Conservation (phyloP, 2,329 filamentous ascomycete species). For the Pezicula carpinea region DNA sequence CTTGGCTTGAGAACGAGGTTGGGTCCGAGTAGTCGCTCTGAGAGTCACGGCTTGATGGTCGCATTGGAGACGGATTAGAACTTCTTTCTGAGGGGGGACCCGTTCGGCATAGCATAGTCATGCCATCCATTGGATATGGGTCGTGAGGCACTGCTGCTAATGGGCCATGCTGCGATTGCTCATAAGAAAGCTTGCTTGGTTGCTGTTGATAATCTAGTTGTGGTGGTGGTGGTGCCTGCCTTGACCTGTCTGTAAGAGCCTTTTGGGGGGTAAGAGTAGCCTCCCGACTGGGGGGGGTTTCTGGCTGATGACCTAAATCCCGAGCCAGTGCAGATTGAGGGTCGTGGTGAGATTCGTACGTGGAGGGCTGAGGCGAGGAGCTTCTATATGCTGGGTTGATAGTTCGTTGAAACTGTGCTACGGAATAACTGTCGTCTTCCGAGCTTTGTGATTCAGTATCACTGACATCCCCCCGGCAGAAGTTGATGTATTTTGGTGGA, state of each 20-base stretch:
- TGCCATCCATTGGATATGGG: conserved; percentile 89
- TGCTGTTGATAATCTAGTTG: conserved; percentile 17
- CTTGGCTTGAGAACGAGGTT: conserved; percentile 83
- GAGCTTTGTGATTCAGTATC: conserved; percentile 79
- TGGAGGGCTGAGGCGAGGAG: conserved; percentile 94
- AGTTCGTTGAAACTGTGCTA: conserved; percentile 90
- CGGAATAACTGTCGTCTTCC: conserved; percentile 85
- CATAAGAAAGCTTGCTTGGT: conserved; percentile 17
- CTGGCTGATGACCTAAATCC: conserved; percentile 56
- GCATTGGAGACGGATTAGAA: conserved; percentile 59
- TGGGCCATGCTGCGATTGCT: conserved; percentile 50
- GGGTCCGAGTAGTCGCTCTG: conserved; percentile 88
- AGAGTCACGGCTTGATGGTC: conserved; percentile 81
- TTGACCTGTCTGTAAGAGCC: conserved; percentile 18
- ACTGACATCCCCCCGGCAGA: conserved; percentile 80
- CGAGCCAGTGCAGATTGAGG: conserved; percentile 69
- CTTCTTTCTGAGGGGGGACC: conserved; percentile 66
- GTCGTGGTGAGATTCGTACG: conserved; percentile 87
- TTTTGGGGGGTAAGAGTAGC: conserved; percentile 49
- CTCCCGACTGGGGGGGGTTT: conserved; percentile 40
- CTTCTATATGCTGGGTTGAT: conserved; percentile 94
- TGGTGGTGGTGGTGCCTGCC: conserved; percentile 20
- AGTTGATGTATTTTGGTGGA: conserved; percentile 97
- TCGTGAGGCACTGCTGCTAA: conserved; percentile 78
- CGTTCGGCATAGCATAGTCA: conserved; percentile 93